Percentiles rank a stretch among this genome's conserved stretches.
phyloP scores from a whole-genome alignment of 495 filamentous ascomycete species.

The Tuber calosporum region DNA sequence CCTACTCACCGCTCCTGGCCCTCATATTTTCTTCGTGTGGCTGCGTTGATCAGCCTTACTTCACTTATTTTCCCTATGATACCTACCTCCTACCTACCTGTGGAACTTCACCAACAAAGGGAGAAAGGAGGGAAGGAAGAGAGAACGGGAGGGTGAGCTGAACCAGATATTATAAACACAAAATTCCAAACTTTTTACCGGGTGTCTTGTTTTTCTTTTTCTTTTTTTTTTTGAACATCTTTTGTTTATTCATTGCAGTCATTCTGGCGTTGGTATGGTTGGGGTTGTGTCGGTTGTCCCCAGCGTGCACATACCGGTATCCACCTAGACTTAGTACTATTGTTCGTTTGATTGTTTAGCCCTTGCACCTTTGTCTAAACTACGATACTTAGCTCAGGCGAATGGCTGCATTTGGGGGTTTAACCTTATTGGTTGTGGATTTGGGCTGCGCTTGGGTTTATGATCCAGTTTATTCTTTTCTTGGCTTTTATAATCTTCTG shows the following conservation, averaged over 20 bases:
- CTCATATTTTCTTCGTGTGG: neutral
- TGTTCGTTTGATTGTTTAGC: neutral
- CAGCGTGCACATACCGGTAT: neutral
- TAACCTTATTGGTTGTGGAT: neutral
- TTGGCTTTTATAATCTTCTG: neutral
- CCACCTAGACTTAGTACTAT: neutral
- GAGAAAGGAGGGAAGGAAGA: neutral
- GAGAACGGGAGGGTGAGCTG: neutral
- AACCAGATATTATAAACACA: neutral
- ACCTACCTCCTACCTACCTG: neutral
- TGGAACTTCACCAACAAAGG: neutral
- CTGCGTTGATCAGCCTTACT: neutral
- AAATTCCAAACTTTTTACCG: neutral
- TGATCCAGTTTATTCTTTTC: neutral
- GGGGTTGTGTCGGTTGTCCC: neutral
- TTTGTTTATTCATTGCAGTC: neutral
- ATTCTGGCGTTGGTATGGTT: neutral
- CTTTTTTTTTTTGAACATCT: neutral
- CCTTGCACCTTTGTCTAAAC: neutral
- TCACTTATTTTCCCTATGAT: neutral
- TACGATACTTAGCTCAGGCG: neutral
- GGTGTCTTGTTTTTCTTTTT: neutral
- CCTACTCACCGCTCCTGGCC: neutral
- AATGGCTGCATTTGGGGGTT: neutral
- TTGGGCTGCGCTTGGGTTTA: neutral